A percentile compares a stretch with the other conserved stretches of the same genome.
phyloP scores from a whole-genome alignment of 768 basidiomycete genomes.

The Phlegmacium glaucopus region DNA sequence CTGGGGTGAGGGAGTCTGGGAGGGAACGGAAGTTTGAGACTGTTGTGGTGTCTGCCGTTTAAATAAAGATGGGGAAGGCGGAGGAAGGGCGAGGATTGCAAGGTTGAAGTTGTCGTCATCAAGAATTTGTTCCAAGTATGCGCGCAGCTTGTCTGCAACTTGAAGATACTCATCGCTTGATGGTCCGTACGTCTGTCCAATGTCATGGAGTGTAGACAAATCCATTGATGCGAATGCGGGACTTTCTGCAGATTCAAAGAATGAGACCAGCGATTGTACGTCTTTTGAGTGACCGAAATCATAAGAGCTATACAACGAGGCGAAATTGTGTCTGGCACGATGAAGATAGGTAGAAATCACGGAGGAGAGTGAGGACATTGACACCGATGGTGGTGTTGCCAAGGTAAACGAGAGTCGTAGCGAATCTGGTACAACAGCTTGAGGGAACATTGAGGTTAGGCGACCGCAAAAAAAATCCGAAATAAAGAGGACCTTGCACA shows the following conservation, averaged over 20 bases:
- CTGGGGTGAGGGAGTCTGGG: conserved; percentile 37
- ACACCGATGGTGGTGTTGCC: conserved; percentile 22
- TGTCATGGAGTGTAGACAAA: conserved; percentile 44
- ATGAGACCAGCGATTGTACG: conserved; percentile 40
- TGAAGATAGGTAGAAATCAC: conserved; percentile 56
- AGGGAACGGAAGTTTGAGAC: conserved; percentile 46
- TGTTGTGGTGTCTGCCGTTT: conserved; percentile 42
- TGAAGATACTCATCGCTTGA: conserved; percentile 52
- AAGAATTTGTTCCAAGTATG: conserved; percentile 43
- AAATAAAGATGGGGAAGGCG: conserved; percentile 21
- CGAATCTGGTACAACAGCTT: conserved; percentile 58
- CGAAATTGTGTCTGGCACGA: conserved; percentile 56
- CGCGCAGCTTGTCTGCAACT: conserved; percentile 43
- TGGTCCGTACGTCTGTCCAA: conserved; percentile 45
- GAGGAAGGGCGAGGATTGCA: conserved; percentile 50
- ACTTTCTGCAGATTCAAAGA: conserved; percentile 49
- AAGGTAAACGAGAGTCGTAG: conserved; percentile 47
- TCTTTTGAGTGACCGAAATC: conserved; percentile 25
- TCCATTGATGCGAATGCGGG: conserved; percentile 63
- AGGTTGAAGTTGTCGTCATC: conserved; percentile 37
- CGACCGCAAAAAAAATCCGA: conserved; percentile 10
- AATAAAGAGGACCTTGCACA: conserved; percentile 40
- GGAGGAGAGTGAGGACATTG: conserved; percentile 41
- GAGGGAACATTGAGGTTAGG: not conserved
- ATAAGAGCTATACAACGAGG: conserved; percentile 45